A percentile compares a stretch with the other conserved stretches of the same genome.
Evolutionary conservation across 306 rosid species (phyloP).

Genomic region (Cucumis sativus): DNA sequence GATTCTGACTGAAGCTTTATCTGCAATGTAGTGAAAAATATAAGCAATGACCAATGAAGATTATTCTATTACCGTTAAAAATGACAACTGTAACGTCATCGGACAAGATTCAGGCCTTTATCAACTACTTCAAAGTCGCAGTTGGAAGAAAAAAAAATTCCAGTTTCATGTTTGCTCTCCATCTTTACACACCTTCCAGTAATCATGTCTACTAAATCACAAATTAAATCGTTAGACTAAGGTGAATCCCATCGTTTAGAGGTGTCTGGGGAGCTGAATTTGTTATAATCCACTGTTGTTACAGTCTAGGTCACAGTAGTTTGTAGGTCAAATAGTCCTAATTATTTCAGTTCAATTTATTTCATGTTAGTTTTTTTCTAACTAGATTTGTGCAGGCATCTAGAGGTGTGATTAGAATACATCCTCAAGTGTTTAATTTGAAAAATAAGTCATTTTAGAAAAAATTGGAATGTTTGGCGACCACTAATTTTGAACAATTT

Average conservation of each 20-base stretch:
- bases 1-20: conserved; percentile 34
- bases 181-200: not conserved
- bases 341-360: not conserved
- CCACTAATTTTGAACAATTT: too few species aligned
- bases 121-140: not conserved
- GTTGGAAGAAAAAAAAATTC: not conserved
- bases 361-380: not conserved
- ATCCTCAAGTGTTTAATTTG: too few species aligned
- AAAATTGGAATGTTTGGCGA: too few species aligned
- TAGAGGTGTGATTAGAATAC: too few species aligned
- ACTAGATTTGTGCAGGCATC: too few species aligned
- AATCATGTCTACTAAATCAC: not conserved
- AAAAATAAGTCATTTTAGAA: too few species aligned
- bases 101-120: not conserved
- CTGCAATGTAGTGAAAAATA: conserved; percentile 21
- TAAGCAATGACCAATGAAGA: not conserved
- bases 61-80: not conserved
- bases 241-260: not conserved
- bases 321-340: too few species aligned
- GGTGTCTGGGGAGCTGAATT: too few species aligned
- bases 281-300: too few species aligned
- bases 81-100: not conserved
- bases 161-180: not conserved
- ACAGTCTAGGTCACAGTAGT: too few species aligned
- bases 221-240: not conserved